Percentiles rank a stretch among this genome's conserved stretches.
Evolutionary conservation across 441 rosid species (phyloP).

Genomic region (Macaranga tanarius): DNA sequence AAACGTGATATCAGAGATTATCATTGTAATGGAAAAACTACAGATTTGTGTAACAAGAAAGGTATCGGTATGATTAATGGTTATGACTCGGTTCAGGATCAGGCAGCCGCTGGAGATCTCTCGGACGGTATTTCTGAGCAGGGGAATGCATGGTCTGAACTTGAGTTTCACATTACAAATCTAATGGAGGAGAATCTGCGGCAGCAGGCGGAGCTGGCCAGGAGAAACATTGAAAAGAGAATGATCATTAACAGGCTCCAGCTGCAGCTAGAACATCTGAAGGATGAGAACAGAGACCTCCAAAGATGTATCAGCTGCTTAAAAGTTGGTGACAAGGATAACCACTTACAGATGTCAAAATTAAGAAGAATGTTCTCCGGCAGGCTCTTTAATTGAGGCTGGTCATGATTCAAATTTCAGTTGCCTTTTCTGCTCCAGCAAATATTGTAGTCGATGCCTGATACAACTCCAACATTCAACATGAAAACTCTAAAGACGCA

Average conservation of each 20-base stretch:
- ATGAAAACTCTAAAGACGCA: background rate
- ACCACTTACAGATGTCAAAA: conserved; percentile 28
- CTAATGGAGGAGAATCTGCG: conserved; percentile 44
- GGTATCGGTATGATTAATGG: background rate
- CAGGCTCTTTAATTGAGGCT: conserved; percentile 29
- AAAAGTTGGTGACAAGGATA: conserved; percentile 22
- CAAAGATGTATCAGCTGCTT: conserved; percentile 27
- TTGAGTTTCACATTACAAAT: conserved; percentile 30
- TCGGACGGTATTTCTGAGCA: conserved; percentile 10
- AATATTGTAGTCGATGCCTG: background rate
- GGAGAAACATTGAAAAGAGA: conserved; percentile 49
- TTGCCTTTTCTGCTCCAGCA: conserved; percentile 22
- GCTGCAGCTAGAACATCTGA: conserved; percentile 33
- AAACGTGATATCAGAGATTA: too few species aligned
- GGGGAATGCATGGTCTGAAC: conserved; percentile 30
- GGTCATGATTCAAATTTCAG: background rate
- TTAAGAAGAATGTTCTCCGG: conserved; percentile 25
- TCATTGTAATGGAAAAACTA: background rate
- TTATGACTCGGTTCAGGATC: background rate
- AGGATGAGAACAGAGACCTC: conserved; percentile 39
- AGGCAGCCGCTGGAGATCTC: conserved; percentile 1
- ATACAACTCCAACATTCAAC: background rate
- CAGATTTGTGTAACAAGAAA: conserved; percentile 12
- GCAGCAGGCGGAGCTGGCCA: conserved; percentile 46
- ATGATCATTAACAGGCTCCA: conserved; percentile 34